Percentiles rank a stretch among this genome's conserved stretches.
These are phyloP conservation scores for Exutisphaerella laricina DNA, from an alignment of 2,329 filamentous ascomycete species.

Conservation along the genomic window DNA sequence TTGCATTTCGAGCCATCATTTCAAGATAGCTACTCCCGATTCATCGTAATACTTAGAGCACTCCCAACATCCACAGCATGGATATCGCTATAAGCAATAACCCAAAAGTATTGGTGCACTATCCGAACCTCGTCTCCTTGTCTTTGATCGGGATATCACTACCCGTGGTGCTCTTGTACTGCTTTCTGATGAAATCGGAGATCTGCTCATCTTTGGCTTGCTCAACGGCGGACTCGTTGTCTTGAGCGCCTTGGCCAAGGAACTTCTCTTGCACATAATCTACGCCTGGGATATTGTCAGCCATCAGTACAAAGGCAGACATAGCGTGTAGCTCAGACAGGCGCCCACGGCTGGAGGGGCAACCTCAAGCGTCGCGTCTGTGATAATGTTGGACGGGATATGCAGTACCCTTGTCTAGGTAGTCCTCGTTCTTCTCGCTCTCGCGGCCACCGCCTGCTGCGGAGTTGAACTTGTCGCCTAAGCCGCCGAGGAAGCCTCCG, in stretches of 20 bases:
- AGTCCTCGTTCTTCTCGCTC: constrained; percentile 71
- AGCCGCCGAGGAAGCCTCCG: constrained; percentile 51
- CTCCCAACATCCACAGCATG: too few relatives aligned
- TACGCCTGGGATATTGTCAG: constrained; percentile 53
- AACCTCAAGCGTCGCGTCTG: constrained; percentile 6
- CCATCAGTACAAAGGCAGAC: too few relatives aligned
- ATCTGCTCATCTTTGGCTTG: constrained; percentile 81
- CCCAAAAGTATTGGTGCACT: constrained; percentile 16
- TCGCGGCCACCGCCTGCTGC: constrained; percentile 66
- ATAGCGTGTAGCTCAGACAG: too few relatives aligned
- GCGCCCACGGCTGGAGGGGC: too few relatives aligned
- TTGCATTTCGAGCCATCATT: too few relatives aligned
- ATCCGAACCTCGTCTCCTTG: constrained; percentile 50
- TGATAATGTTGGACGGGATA: not conserved
- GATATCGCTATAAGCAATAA: too few relatives aligned
- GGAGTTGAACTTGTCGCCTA: constrained; percentile 65
- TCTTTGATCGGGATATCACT: constrained; percentile 65
- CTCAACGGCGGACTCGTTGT: constrained; percentile 65
- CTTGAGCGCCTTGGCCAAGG: constrained; percentile 63
- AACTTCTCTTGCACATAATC: constrained; percentile 74
- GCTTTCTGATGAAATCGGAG: constrained; percentile 61
- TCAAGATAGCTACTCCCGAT: too few relatives aligned
- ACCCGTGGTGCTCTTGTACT: constrained; percentile 66
- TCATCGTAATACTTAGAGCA: too few relatives aligned
- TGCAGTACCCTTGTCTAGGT: constrained; percentile 69